Evolutionary conservation across 768 basidiomycete species (phyloP), one percentile per base, ranked within the genome.

Genomic region (Kwoniella mangroviensis): DNA sequence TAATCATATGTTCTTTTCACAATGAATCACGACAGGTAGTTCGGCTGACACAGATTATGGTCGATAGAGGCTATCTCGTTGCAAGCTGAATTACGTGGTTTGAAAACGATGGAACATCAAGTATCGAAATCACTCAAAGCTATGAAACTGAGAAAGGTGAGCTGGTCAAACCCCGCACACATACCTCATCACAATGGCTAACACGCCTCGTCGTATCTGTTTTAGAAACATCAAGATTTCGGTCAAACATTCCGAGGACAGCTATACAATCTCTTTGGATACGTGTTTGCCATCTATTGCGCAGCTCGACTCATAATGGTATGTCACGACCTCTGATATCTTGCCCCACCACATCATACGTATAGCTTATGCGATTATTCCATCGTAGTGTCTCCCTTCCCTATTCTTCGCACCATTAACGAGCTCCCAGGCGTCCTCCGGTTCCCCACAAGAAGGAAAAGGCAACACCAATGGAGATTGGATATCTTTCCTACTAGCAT

Each of bases 381-480:
- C 34, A 34, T 34, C 34, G 34, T 34, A 81, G 80, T 81, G 80
- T 65, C 73, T 83, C 7, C 78, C 79, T 0, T 80, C 82, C 1
- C 57, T 83, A 43, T 75, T 83, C 61, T 79, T 77, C 34, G 67
- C 80, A 1, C 78, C 76, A 12, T 65, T 76, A 0, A 67, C 78
- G 1, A 74, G 75, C 15, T 73, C 72, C n/a, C 72, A 75, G 17
- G 54, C 73, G 13, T 56, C 72, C 4, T 55, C 49, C 24, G 68
- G 73, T 21, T 21, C 53, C 34, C 26, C 49, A 7, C 66, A 67
- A 53, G 62, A 72, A 54, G 69, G 60, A 34, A 78, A 79, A 63
- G 80, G 78, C 17, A 81, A 78, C 51, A 76, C 79, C 42, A 83
- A 81, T 52, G 80, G 80, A 17, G 82, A 83, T 63, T 83, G 82